Percentiles rank a stretch among this genome's conserved stretches.
phyloP scores from a whole-genome alignment of 1,284 basidiomycete genomes.

The Malassezia brasiliensis region DNA sequence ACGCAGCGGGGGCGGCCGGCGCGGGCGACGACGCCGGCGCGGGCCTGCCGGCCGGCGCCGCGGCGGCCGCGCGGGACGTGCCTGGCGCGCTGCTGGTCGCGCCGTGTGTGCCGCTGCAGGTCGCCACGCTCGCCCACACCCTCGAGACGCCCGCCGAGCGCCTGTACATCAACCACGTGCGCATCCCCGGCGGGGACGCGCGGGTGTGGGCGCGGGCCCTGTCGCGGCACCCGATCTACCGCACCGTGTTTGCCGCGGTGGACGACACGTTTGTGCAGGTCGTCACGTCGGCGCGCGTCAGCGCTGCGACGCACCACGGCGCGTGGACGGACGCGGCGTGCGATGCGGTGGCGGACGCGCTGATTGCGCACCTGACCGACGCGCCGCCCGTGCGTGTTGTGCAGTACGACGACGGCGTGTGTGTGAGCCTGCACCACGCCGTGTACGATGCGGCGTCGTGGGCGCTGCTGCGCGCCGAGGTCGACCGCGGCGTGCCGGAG shows the following conservation, averaged over 20 bases:
- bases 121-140: slow-evolving; percentile 28
- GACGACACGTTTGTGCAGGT: slow-evolving; percentile 19
- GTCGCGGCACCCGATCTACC: slow-evolving; percentile 26
- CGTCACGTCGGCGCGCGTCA: neutral
- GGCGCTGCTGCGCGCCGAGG: slow-evolving; percentile 22
- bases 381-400: slow-evolving; percentile 27
- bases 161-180: slow-evolving; percentile 29
- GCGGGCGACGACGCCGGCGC: neutral
- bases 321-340: slow-evolving; percentile 9
- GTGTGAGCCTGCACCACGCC: slow-evolving; percentile 32
- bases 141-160: slow-evolving; percentile 15
- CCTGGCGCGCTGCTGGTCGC: neutral
- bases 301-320: neutral
- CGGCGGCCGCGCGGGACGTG: slow-evolving; percentile 8
- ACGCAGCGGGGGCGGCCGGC: too few relatives aligned
- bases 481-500: neutral
- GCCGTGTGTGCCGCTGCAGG: slow-evolving; percentile 37
- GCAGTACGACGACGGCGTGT: slow-evolving; percentile 17
- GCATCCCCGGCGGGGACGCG: slow-evolving; percentile 13
- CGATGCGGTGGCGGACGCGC: slow-evolving; percentile 18
- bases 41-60: neutral
- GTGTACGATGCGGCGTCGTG: slow-evolving; percentile 42
- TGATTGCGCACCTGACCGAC: slow-evolving; percentile 14
- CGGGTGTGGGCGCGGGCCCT: slow-evolving; percentile 21
- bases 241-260: slow-evolving; percentile 28